Conservation (phyloP, 2,329 filamentous ascomycete species). For the Aureobasidium vineae region DNA sequence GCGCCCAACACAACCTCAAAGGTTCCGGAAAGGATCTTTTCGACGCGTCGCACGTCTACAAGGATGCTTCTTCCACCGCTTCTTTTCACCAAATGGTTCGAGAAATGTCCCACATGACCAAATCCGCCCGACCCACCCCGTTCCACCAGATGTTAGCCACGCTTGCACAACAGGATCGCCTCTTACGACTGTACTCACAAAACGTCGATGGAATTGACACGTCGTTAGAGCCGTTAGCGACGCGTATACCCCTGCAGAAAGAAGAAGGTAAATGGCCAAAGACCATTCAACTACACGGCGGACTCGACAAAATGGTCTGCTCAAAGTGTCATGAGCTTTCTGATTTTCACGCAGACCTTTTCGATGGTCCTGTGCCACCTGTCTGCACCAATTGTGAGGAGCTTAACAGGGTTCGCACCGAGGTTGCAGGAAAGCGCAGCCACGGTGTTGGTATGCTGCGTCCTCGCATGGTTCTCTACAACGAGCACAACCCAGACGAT, state of each 20-base stretch:
- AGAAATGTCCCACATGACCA: slow-evolving; percentile 75
- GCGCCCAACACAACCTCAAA: slow-evolving; percentile 85
- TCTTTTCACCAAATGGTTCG: slow-evolving; percentile 97
- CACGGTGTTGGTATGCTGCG: slow-evolving; percentile 88
- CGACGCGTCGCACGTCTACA: slow-evolving; percentile 96
- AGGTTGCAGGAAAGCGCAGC: slow-evolving; percentile 77
- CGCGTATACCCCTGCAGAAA: slow-evolving; percentile 73
- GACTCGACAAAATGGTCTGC: slow-evolving; percentile 94
- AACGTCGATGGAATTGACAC: slow-evolving; percentile 97
- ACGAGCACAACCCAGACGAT: slow-evolving; percentile 94
- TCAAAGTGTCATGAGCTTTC: slow-evolving; percentile 81
- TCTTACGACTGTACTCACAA: slow-evolving; percentile 90
- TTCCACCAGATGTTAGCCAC: slow-evolving; percentile 95
- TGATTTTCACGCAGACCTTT: slow-evolving; percentile 73
- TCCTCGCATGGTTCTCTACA: slow-evolving; percentile 94
- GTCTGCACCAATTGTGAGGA: slow-evolving; percentile 72
- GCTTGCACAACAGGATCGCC: slow-evolving; percentile 77
- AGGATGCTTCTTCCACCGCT: slow-evolving; percentile 80
- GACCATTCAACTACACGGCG: slow-evolving; percentile 90
- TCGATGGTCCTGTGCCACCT: slow-evolving; percentile 80
- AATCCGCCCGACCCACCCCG: slow-evolving; percentile 72
- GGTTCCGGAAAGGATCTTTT: slow-evolving; percentile 94
- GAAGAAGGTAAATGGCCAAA: slow-evolving; percentile 76
- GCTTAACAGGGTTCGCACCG: slow-evolving; percentile 72
- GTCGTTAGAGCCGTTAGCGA: slow-evolving; percentile 72